phyloP scores from a whole-genome alignment of 1,139 yeast genomes.

The Pichia sp. region DNA sequence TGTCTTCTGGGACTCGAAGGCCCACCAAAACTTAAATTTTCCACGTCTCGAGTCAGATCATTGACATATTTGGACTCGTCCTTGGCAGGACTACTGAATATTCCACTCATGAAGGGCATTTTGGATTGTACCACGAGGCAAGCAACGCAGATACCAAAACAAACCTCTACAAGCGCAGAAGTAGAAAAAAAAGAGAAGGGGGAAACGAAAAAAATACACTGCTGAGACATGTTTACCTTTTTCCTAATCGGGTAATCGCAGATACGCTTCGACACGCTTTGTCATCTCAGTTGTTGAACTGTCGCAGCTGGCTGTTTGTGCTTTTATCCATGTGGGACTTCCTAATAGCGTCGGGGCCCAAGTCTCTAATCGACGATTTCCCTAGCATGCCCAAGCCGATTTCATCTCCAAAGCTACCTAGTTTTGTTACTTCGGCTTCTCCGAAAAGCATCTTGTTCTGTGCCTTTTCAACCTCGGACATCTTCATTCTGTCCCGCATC shows the following conservation, averaged over 20 bases:
- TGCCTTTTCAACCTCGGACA: conserved; percentile 75
- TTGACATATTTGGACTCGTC: conserved; percentile 22
- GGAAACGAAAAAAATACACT: too few species aligned
- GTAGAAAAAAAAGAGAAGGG: too few species aligned
- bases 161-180: too few species aligned
- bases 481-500: conserved; percentile 69
- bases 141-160: too few species aligned
- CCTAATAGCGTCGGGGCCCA: conserved; percentile 29
- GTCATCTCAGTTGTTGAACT: not conserved
- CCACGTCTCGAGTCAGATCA: conserved; percentile 25
- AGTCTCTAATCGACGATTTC: conserved; percentile 20
- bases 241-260: not conserved
- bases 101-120: conserved; percentile 23
- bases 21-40: conserved; percentile 23
- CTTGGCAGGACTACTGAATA: conserved; percentile 21
- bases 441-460: conserved; percentile 86
- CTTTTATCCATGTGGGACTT: conserved; percentile 26
- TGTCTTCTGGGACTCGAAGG: conserved; percentile 18
- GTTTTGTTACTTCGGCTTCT: conserved; percentile 52
- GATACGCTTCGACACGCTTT: conserved; percentile 1
- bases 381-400: conserved; percentile 74
- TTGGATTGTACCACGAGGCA: not conserved
- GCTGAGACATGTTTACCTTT: too few species aligned
- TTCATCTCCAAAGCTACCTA: conserved; percentile 69
- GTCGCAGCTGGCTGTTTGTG: not conserved